Base-by-base conservation (phyloP, 2,329 filamentous ascomycete genomes). In the Colletotrichum orchidophilum region DNA sequence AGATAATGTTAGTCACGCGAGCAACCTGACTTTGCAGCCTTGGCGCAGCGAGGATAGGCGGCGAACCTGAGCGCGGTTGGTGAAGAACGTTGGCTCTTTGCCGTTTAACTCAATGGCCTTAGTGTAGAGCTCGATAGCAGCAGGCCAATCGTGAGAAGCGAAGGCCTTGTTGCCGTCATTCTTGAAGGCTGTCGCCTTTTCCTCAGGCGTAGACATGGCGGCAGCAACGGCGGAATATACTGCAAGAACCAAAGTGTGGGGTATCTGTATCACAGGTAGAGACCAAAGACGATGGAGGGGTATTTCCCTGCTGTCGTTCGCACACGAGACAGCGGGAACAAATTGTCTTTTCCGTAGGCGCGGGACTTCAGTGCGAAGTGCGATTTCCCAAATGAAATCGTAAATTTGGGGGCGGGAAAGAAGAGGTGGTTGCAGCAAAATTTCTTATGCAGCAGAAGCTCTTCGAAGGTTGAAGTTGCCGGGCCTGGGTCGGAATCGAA, bases 151-250 rank as follows among this genome's bases (percentile, higher is more conserved):
- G 78, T 97, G 94, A 35, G 91, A 87, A 67, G 91, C 90, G 83
- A 98, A 98, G 63, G 95, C 95, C 79, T 95, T 93, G 84, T 99
- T 99, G 80, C 96, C 96, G 82, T 97, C 89, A 82, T 97, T 93
- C 86, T 99, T 99, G 76, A 97, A 86, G 79, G 92, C 93, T 75
- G 91, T 88, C 63, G 96, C 96, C 81, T 93, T 90, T 80, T 93
- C 91, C 77, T 83, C 76, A 27, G 80, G 76, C 35, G 80, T 80
- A 71, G 83, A 77, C 84, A 87, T 87, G 74, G 73, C 60, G 71
- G 31, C 12, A 53, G 42, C 31, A 33, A 39, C 52, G 62, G 71
- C 26, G 52, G 46, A 39, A 50, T 39, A 52, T 58, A 24, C 13
- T 49, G 54, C 27, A 70, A 70, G 54, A 59, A 63, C 21, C 42